These are phyloP conservation scores for Uronychia setigera DNA, from an alignment of 73 alveolate genomes.

Conservation along the genomic window DNA sequence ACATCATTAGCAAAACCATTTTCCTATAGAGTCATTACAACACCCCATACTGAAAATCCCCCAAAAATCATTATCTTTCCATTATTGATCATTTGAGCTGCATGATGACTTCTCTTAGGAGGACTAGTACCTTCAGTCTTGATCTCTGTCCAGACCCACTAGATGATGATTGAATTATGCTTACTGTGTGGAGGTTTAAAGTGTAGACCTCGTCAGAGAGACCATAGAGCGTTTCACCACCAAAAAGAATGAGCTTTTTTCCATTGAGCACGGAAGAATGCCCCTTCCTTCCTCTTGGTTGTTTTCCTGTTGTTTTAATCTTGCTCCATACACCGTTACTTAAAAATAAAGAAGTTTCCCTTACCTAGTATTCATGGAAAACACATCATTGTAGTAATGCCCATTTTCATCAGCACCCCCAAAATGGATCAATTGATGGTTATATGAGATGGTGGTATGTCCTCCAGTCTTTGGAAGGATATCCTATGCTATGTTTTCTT, in stretches of 20 bases:
- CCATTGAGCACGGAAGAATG: neutral
- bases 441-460: too few species aligned
- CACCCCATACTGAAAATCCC: too few species aligned
- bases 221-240: neutral
- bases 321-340: neutral
- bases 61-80: neutral
- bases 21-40: neutral
- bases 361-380: neutral
- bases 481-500: too few species aligned
- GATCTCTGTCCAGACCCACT: neutral
- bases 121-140: neutral
- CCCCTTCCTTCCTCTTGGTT: neutral
- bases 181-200: neutral
- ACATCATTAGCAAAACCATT: neutral
- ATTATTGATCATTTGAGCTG: neutral
- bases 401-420: neutral
- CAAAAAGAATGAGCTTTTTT: neutral
- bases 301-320: neutral
- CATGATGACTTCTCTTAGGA: neutral
- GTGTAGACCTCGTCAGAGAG: neutral
- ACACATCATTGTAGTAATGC: neutral
- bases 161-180: neutral
- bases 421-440: too few species aligned
- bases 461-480: too few species aligned
- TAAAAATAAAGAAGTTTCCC: neutral